Percentiles rank a stretch among this genome's conserved stretches.
Evolutionary conservation across 441 rosid species (phyloP).

Genomic region (Capsella rubella): DNA sequence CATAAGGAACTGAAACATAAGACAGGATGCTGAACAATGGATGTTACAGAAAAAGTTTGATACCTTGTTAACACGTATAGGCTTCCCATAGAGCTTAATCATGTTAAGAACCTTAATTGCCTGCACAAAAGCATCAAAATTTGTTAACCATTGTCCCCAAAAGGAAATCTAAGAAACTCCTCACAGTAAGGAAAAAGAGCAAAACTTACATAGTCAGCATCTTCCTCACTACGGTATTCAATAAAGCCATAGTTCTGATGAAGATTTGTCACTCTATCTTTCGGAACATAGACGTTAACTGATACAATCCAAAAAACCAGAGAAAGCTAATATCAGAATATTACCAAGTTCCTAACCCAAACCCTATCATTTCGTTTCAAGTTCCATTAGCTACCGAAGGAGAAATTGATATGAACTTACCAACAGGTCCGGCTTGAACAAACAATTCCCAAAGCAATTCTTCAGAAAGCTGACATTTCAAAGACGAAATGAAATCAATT

Average conservation of each 20-base stretch:
- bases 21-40: neutral
- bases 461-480: conserved; percentile 60
- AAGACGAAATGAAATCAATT: conserved; percentile 1
- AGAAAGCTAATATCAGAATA: conserved; percentile 11
- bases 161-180: neutral
- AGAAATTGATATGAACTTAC: conserved; percentile 48
- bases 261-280: conserved; percentile 92
- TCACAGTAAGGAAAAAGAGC: neutral
- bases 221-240: conserved; percentile 91
- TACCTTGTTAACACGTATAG: conserved; percentile 98
- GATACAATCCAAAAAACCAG: conserved; percentile 23
- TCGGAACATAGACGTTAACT: conserved; percentile 96
- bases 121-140: conserved; percentile 47
- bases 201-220: conserved; percentile 88
- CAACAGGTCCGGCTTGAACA: conserved; percentile 98
- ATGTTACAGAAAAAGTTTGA: neutral
- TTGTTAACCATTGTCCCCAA: neutral
- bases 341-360: neutral
- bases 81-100: conserved; percentile 96
- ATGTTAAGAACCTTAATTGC: conserved; percentile 97
- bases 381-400: neutral
- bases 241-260: conserved; percentile 96
- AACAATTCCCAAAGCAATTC: conserved; percentile 96
- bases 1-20: neutral
- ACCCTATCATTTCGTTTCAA: neutral